Base-by-base conservation (phyloP, 257 asterid species). In the Solanum bukasovii region DNA sequence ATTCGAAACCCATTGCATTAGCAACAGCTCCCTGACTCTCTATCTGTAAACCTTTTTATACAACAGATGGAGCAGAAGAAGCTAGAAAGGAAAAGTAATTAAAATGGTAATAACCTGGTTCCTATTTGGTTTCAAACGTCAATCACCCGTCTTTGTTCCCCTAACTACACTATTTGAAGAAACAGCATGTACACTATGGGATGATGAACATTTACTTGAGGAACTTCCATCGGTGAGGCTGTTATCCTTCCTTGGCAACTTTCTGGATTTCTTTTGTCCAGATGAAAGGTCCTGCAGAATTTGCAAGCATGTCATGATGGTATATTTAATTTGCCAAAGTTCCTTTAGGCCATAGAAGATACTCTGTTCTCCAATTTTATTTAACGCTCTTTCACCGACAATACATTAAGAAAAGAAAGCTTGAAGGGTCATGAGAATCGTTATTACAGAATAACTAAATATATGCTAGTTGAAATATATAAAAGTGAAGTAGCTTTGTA, bases 121-220 rank as follows among this genome's bases (percentile, higher is more conserved):
- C 78, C 13, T 67, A 84, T 78, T 84, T 86, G 70, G 86, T 77
- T 87, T 86, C 89, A 68, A 65, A 84, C 72, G 72, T 92, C 91
- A 92, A 83, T 90, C 93, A 71, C 91, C 91, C 29, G 87, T 38
- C 88, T 91, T 93, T 67, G 94, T 89, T 87, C 95, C 94, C 75
- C 95, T 95, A 81, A 89, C 91, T n/a, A 94, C 89, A 86, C 98
- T 94, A 91, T 87, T 93, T 34, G 98, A 95, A 27, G 99, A 98
- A 90, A 91, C 87, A 16, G 96, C 95, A 89, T 93, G 98, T 90
- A 94, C 92, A 46, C 98, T 96, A 84, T 87, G 97, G 85, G 95
- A 91, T 9, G 99, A 96, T 6, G 98, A 96, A 90, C 99, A 95
- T 89, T 95, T 94, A 37, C 98, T 96, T n/a, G 98, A 97, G 37